Conservation (phyloP, 495 filamentous ascomycete species). For the Daldinia decipiens region DNA sequence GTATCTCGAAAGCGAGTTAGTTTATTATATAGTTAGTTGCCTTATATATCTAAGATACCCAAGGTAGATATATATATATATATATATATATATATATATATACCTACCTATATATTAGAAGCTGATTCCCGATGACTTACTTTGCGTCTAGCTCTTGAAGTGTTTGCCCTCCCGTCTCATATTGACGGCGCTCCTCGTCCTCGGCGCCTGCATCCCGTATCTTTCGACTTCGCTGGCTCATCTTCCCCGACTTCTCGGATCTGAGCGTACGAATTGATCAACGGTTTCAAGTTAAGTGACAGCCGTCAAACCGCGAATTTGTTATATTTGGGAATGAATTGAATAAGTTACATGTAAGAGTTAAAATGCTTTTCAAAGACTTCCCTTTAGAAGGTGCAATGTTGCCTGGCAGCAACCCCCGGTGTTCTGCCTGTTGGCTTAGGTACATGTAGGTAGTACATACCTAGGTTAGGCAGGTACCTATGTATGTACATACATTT, state of each 20-base stretch:
- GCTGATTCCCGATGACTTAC: conserved; percentile 52
- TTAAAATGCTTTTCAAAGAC: not conserved
- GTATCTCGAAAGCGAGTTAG: conserved; percentile 66
- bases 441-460: too few species aligned
- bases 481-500: too few species aligned
- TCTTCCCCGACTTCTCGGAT: conserved; percentile 12
- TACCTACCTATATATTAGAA: not conserved
- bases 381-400: not conserved
- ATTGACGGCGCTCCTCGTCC: conserved; percentile 61
- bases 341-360: not conserved
- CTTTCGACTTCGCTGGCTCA: conserved; percentile 42
- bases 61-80: too few species aligned
- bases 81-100: too few species aligned
- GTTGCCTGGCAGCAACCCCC: not conserved
- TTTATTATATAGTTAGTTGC: not conserved
- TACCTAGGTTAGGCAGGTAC: too few species aligned
- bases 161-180: conserved; percentile 55
- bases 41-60: not conserved
- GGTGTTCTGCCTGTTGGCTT: conserved; percentile 26
- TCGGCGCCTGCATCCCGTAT: conserved; percentile 63
- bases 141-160: conserved; percentile 71
- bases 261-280: not conserved
- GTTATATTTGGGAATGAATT: not conserved
- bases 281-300: not conserved
- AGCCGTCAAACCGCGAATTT: not conserved